Evolutionary conservation across 257 asterid species (phyloP), one percentile per base, ranked within the genome.

Genomic region (Dorcoceras hygrometricum): DNA sequence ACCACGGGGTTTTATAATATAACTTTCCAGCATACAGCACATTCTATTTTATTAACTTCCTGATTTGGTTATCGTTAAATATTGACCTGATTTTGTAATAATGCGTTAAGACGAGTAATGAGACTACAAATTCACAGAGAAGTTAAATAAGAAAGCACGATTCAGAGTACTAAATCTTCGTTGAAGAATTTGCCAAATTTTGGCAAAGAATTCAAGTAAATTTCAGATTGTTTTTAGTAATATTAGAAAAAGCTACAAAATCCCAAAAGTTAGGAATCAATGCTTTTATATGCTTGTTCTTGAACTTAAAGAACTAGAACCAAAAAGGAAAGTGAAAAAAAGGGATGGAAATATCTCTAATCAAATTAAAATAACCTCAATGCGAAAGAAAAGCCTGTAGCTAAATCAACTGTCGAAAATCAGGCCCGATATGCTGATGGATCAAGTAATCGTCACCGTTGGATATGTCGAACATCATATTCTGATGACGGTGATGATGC

Each of bases 351-450:
- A 75, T 50, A 4, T 46, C 24, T 34, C 74, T 70, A 63, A 76
- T 29, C 1, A 29, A 34, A 34, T 34, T 9, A 31, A 32, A 73
- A 1, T 36, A 43, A 43, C 18, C 16, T 28, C 31, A 67, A 66
- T 27, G 51, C 43, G 67, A 34, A 20, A 14, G 19, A 18, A 16
- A 24, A 32, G 50, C 62, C 57, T 59, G 31, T n/a, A 51, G 18
- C 73, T 78, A 87, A 73, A 91, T 89, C 46, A 89, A 59, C 78
- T 89, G 98, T 34, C 89, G 85, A 56, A 34, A 92, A 72, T 92
- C 89, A 12, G 98, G 89, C 10, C 90, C 96, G 32, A 84, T 78
- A 18, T 81, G 95, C 53, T 92, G 98, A 75, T 84, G 96, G 62
- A 92, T 92, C 80, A 92, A 73, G 83, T 81, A 89, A 82, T 89